Evolutionary conservation across 306 rosid species (phyloP), one percentile per base, ranked within the genome.

Genomic region (Leucaena leucocephala): DNA sequence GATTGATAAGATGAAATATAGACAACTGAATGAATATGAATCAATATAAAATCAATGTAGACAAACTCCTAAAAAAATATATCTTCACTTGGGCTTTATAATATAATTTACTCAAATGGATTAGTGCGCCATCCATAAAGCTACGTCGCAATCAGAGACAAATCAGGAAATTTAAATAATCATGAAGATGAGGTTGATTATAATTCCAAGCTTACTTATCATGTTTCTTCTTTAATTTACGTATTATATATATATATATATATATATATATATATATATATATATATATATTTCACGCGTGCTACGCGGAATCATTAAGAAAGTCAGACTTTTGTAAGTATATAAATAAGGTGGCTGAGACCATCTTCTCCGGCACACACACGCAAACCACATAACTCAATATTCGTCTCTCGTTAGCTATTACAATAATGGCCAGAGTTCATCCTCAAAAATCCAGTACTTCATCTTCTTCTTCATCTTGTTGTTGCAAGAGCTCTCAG

Each of bases 401-500:
- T 10, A 67, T 12, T 17, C 40, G 6, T 40, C 3, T 35, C 22
- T 65, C 46, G 16, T 50, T 17, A 17, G 19, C 2, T 38, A 15
- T 42, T 16, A 85, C 64, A 58, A 21, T 55, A 55, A 55, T 78
- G 94, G 84, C 88, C 12, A 88, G 79, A 74, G 78, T 91, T 76
- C 54, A 84, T 74, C 91, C 96, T 22, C 40, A 13, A 45, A 19
- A 69, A 34, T 19, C 70, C 16, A 54, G 27, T n/a, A 55, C 62
- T 55, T 55, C 61, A n/a, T 14, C 80, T 66, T 69, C 69, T 8
- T 78, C 87, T 14, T 16, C 86, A 4, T n/a, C 27, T n/a, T 54
- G 59, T 16, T n/a, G 21, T n/a, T 59, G 69, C 33, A 59, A 69
- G 15, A 68, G 66, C 19, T 73, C 81, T 17, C 67, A 75, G 63